phyloP scores from a whole-genome alignment of 495 filamentous ascomycete species.

The Neurospora africana region DNA sequence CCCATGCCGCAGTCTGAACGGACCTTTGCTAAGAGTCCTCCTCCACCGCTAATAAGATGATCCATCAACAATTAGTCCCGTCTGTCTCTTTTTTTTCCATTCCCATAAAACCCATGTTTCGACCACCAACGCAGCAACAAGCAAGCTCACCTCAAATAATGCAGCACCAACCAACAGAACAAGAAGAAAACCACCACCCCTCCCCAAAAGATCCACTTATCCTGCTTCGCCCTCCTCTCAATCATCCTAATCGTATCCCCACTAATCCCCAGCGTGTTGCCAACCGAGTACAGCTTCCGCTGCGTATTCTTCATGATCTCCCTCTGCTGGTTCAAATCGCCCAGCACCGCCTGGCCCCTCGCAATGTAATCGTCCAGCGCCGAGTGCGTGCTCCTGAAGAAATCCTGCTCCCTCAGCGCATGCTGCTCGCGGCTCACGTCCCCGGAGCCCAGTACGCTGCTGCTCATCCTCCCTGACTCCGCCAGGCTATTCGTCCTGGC shows the following conservation, averaged over 20 bases:
- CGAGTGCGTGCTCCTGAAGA: constrained; percentile 65
- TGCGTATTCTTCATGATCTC: constrained; percentile 94
- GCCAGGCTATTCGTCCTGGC: constrained; percentile 19
- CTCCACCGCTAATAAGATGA: background rate
- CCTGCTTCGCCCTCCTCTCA: constrained; percentile 80
- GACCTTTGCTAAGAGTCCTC: background rate
- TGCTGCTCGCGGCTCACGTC: constrained; percentile 66
- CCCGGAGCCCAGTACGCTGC: constrained; percentile 35
- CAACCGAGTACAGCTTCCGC: constrained; percentile 78
- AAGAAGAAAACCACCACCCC: constrained; percentile 81
- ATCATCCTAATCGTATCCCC: constrained; percentile 96
- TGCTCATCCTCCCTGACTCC: constrained; percentile 11
- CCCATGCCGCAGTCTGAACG: background rate
- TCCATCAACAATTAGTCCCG: background rate
- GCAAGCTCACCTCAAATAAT: constrained; percentile 57
- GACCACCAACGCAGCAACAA: background rate
- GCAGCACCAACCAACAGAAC: constrained; percentile 84
- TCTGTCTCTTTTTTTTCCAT: background rate
- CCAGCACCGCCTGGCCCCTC: constrained; percentile 77
- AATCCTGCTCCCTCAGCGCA: constrained; percentile 81
- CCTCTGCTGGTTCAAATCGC: constrained; percentile 78
- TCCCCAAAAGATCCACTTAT: constrained; percentile 95
- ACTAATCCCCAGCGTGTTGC: constrained; percentile 85
- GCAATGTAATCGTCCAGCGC: constrained; percentile 92
- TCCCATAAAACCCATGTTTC: background rate